phyloP scores from a whole-genome alignment of 148 eudicot genomes.

The Rhododendron griersonianum region DNA sequence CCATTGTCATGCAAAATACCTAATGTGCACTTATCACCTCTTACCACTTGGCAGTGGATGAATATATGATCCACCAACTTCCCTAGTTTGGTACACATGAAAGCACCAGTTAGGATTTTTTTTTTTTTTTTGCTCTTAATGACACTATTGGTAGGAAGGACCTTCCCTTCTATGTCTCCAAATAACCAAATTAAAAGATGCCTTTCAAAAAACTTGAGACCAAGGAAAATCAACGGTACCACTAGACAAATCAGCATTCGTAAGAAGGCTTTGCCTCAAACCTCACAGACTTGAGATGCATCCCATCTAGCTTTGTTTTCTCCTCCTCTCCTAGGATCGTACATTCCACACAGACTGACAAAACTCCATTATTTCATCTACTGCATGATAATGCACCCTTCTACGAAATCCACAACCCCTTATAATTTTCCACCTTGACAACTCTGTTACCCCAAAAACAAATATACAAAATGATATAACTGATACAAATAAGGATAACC shows the following conservation, averaged over 20 bases:
- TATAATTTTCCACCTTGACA: neutral
- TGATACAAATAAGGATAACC: neutral
- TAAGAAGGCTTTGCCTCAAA: neutral
- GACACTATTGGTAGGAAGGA: neutral
- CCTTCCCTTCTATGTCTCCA: neutral
- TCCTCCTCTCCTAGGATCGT: neutral
- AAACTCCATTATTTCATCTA: neutral
- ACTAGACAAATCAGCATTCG: neutral
- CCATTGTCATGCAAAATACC: neutral
- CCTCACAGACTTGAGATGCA: neutral
- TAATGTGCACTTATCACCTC: neutral
- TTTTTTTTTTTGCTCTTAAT: neutral
- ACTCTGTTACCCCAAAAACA: neutral
- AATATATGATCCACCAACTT: neutral
- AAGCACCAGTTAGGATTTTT: neutral
- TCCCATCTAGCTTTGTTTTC: neutral
- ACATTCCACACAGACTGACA: neutral
- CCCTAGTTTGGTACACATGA: neutral
- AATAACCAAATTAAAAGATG: neutral
- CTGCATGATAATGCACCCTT: neutral
- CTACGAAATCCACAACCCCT: neutral
- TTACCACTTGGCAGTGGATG: neutral
- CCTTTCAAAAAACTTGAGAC: neutral
- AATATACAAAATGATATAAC: neutral
- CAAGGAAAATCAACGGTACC: neutral